Evolutionary conservation across 2,329 filamentous ascomycete genomes (phyloP).

Genomic region (Pseudocercospora pini-densiflorae): DNA sequence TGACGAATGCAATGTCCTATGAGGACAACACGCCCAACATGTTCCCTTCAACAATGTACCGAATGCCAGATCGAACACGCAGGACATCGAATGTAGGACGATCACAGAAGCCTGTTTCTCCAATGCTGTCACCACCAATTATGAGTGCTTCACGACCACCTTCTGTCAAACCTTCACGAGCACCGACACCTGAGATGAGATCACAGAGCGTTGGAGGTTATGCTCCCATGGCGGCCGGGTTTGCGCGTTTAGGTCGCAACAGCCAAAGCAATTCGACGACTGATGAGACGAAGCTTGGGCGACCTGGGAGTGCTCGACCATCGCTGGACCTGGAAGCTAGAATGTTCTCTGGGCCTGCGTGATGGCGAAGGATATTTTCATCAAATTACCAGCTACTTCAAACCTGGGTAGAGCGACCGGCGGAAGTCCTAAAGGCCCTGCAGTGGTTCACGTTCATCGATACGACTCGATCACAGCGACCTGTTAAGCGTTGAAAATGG

Average conservation of each 20-base stretch:
- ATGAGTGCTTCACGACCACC: not conserved
- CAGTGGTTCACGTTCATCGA: not conserved
- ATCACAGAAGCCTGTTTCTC: not conserved
- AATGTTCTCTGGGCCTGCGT: slow-evolving; percentile 15
- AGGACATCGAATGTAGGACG: not conserved
- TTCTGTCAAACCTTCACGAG: not conserved
- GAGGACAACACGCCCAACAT: not conserved
- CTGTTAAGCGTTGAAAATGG: no score
- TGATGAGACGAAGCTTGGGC: not conserved
- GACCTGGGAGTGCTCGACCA: not conserved
- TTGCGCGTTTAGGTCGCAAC: slow-evolving; percentile 11
- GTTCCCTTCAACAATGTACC: not conserved
- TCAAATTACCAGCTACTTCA: not conserved
- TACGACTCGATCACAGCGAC: not conserved
- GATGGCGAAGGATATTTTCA: not conserved
- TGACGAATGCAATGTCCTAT: not conserved
- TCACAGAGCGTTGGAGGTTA: slow-evolving; percentile 11
- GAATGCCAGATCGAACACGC: not conserved
- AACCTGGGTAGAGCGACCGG: not conserved
- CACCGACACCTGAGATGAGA: not conserved
- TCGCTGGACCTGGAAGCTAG: slow-evolving; percentile 9
- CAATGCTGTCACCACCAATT: not conserved
- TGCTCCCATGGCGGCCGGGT: slow-evolving; percentile 20
- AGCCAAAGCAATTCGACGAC: not conserved
- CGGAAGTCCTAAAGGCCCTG: not conserved